Percentiles rank a stretch among this genome's conserved stretches.
Conservation (phyloP, 2,329 filamentous ascomycete genomes). For the Colletotrichum sp. region DNA sequence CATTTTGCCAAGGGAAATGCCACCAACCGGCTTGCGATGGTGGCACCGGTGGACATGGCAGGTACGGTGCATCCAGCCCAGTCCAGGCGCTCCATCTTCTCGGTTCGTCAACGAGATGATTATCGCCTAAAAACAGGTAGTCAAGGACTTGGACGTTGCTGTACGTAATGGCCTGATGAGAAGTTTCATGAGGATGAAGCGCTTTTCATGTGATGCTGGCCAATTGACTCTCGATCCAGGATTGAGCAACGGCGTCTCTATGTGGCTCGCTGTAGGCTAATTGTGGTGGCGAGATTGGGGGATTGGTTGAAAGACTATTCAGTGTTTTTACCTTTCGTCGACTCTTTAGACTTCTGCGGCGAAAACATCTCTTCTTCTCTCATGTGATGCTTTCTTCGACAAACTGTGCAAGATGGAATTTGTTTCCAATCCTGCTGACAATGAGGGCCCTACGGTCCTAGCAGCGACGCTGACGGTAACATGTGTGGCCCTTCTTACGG, state of each 20-base stretch:
- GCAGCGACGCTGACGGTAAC: constrained; percentile 43
- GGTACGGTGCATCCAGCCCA: neutral
- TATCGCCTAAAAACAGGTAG: neutral
- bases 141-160: neutral
- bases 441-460: constrained; percentile 41
- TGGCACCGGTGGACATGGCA: neutral
- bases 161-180: neutral
- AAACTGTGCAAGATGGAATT: neutral
- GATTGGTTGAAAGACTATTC: neutral
- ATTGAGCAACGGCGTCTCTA: neutral
- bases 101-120: neutral
- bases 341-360: constrained; percentile 27
- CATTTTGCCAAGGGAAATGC: neutral
- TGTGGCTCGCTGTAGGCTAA: neutral
- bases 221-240: neutral
- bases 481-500: constrained; percentile 38
- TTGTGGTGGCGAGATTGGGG: neutral
- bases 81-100: too few relatives aligned
- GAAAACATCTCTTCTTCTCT: constrained; percentile 26
- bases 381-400: neutral
- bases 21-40: neutral
- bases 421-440: constrained; percentile 35
- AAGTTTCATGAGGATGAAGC: neutral
- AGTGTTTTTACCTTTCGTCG: neutral
- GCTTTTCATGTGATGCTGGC: neutral